Evolutionary conservation across 495 filamentous ascomycete genomes (phyloP), one percentile per base, ranked within the genome.

Genomic region (Lasiosphaeria hispida): DNA sequence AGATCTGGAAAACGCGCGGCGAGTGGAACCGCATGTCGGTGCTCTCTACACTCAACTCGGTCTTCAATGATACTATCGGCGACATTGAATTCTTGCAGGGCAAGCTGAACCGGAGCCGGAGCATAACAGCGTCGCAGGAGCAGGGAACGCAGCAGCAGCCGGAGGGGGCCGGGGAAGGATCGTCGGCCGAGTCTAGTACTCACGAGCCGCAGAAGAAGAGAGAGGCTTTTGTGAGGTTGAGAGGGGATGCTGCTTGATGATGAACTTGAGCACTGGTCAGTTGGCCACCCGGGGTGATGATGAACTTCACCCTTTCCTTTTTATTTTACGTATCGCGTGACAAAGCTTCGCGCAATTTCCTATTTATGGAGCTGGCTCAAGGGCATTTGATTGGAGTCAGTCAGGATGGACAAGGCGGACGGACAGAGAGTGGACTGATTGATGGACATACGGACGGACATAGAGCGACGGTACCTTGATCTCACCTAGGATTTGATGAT

Each of bases 21-120:
- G 86, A 95, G 63, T 92, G 87, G 81, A 90, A 97, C 71, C 83
- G 94, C 14, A 87, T 82, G 64, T 73, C 72, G 51, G 90, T 97
- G 10, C 78, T 87, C 18, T 67, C 67, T 30, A 72, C 75, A 34
- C 77, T 95, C 34, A 74, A 74, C 10, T 75, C 81, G 7, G 82
- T 86, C 18, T 96, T 96, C 68, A 89, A 95, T 59, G 85, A 87
- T 7, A 84, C 87, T n/a, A 81, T 96, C 55, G 70, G 76, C 13
- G 92, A 97, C 63, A 92, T 98, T 56, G 83, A 86, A 69, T 72
- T 77, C 5, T 80, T 87, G 62, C 89, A 93, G 68, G 74, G 73
- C 35, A 42, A 68, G 41, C 42, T 70, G 33, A 56, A 71, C 18
- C 61, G 59, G 10, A 73, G 71, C 39, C 63, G 71, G 65, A 43